Conservation (phyloP, 371 early-diverging fungal genomes). For the Haplosporangium sp. region DNA sequence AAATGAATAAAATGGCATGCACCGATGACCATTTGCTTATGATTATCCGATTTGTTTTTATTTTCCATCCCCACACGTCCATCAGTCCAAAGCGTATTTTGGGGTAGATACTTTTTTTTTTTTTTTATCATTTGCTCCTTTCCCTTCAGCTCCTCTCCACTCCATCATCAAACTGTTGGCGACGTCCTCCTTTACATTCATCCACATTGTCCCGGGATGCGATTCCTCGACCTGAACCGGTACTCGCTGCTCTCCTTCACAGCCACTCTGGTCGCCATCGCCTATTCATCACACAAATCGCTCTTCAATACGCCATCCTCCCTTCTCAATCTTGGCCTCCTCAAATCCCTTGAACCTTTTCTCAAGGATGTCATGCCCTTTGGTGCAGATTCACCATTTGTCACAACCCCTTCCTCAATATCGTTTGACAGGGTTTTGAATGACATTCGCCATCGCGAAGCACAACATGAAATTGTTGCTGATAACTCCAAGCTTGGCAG, state of each 20-base stretch:
- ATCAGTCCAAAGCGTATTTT: not conserved
- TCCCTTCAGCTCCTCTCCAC: not conserved
- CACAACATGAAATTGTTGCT: not conserved
- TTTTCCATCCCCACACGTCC: not conserved
- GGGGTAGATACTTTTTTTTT: not conserved
- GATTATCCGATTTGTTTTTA: not conserved
- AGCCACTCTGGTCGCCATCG: slow-evolving; percentile 48
- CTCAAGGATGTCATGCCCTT: slow-evolving; percentile 53
- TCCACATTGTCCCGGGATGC: slow-evolving; percentile 21
- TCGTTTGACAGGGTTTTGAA: slow-evolving; percentile 28
- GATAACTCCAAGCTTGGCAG: not conserved
- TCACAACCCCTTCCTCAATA: not conserved
- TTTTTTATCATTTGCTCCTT: not conserved
- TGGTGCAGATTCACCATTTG: slow-evolving; percentile 25
- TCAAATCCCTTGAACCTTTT: slow-evolving; percentile 50
- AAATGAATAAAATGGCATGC: not conserved
- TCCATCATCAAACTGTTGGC: not conserved
- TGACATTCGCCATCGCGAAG: slow-evolving; percentile 14
- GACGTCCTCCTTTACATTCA: not conserved
- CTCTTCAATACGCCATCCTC: slow-evolving; percentile 52
- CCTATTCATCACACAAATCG: slow-evolving; percentile 51
- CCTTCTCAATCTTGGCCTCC: slow-evolving; percentile 45
- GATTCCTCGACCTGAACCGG: slow-evolving; percentile 54
- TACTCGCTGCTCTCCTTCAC: slow-evolving; percentile 49
- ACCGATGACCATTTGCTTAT: no score